A percentile compares a stretch with the other conserved stretches of the same genome.
Conservation (phyloP, 2,329 filamentous ascomycete genomes). For the Xylariaceae sp. region DNA sequence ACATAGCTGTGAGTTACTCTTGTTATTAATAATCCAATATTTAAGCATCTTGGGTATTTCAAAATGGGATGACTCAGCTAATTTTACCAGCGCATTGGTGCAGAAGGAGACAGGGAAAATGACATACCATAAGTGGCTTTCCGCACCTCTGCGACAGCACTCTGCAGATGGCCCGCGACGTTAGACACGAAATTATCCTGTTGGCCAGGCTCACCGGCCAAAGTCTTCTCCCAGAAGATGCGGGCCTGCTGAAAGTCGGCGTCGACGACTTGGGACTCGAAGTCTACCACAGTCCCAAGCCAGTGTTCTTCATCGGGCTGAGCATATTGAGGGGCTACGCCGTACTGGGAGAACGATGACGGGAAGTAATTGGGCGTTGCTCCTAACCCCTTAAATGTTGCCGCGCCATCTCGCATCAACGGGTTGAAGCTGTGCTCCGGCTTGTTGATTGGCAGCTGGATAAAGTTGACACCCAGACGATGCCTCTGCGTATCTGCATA, state of each 20-base stretch:
- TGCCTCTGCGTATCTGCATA: constrained; percentile 64
- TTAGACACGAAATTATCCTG: constrained; percentile 68
- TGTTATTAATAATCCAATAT: not conserved
- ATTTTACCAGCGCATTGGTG: no score
- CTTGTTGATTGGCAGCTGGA: constrained; percentile 48
- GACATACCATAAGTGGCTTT: constrained; percentile 27
- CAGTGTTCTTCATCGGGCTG: constrained; percentile 55
- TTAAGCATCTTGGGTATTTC: not conserved
- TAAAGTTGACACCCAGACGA: constrained; percentile 62
- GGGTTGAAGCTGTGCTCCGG: constrained; percentile 25
- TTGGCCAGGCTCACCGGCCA: constrained; percentile 52
- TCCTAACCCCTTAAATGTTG: constrained; percentile 14
- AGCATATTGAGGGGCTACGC: constrained; percentile 47
- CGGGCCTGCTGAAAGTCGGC: constrained; percentile 51
- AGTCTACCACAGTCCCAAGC: constrained; percentile 52
- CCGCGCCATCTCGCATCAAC: constrained; percentile 23
- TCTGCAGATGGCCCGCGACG: constrained; percentile 61
- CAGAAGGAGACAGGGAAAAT: not conserved
- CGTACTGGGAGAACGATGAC: constrained; percentile 18
- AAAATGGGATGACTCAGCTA: no score
- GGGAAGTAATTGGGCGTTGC: constrained; percentile 28
- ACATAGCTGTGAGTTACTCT: constrained; percentile 63
- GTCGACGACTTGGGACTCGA: constrained; percentile 51
- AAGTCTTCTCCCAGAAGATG: constrained; percentile 55
- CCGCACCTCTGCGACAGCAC: constrained; percentile 40